Base-by-base conservation (phyloP, 805 yeast species). In the Ogataea kodamae region DNA sequence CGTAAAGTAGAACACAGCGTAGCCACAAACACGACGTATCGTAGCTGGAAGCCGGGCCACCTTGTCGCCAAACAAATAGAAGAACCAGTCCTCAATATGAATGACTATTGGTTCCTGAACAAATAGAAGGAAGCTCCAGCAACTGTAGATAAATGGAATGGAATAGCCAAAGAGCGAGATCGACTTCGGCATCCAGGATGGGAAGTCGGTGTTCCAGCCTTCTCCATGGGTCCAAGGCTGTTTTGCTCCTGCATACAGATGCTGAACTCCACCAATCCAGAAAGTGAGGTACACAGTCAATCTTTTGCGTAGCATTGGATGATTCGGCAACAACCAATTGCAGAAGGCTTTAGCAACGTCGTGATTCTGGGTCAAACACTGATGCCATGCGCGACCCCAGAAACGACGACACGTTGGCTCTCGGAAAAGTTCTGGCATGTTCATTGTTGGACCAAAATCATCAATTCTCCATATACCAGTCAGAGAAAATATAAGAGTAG, bases 371-470 rank as follows among this genome's bases (percentile, higher is more conserved):
- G 30, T 30, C 16, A 28, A 11, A 3, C 14, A 25, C n/a, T 38
- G 42, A 25, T 38, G 42, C 42, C 42, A 38, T 4, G 28, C 32
- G 12, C 24, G n/a, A 11, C 35, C 35, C 42, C 42, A 38, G 19
- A 38, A 33, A 6, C 18, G 15, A 15, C 32, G 25, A 13, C 27
- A 10, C 6, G 42, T 33, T 12, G 25, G 18, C 13, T 13, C 25
- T 9, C 25, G 19, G 12, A 28, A 18, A 21, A 39, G 9, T 15
- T 11, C 5, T 2, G 14, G 20, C 22, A 30, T 22, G 20, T 25
- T 22, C 26, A 39, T 25, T 3, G 19, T 3, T 3, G 39, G 28
- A 4, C 39, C 33, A 7, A 19, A 34, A 10, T 39, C 42, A 9
- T 13, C 17, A 4, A 36, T 25, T 9, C 22, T 29, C 16, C 9